Base-by-base conservation (phyloP, 2,329 filamentous ascomycete genomes). In the Calonectria naviculata region DNA sequence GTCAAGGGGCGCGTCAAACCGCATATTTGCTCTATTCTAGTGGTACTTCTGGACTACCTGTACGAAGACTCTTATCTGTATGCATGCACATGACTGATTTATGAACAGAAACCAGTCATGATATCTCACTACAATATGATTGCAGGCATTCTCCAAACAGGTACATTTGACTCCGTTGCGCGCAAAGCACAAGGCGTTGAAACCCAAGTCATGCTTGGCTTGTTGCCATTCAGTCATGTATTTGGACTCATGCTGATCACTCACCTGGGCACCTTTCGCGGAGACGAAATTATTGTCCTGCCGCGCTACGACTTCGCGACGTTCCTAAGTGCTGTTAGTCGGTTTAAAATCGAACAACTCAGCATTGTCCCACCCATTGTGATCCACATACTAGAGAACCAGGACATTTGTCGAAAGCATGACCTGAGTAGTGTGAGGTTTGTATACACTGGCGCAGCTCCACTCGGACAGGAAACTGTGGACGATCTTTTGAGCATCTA, bases 211-310 rank as follows among this genome's bases (percentile, higher is more conserved):
- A 60, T 63, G 31, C 85, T 95, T 0, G 93, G 93, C 3, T 85
- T 95, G 10, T 84, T 95, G 5, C 93, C 93, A 0, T 89, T 94
- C 77, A 95, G 92, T 72, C 94, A 97, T 79, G 95, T 95, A 72
- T 96, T 95, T 78, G 90, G 89, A 1, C 83, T 97, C 15, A 89
- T 96, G 5, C 90, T 94, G 8, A 90, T 94, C 69, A 90, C 89
- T 44, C 93, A 94, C 78, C 81, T 86, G 0, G 88, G 88, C 13
- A 84, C 89, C 0, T 96, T 91, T 77, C 88, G 92, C 10, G 94
- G 94, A 8, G 94, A 97, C 73, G 89, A 90, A 67, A 87, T 93
- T 1, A 87, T 96, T 44, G 87, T 95, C 5, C 84, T 97, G 42
- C 91, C 88, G 21, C 93, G 92, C 73, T 97, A 95, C 77, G 93